A percentile compares a stretch with the other conserved stretches of the same genome.
These are phyloP conservation scores for Poronia punctata DNA, from an alignment of 495 filamentous ascomycete genomes.

Conservation along the genomic window DNA sequence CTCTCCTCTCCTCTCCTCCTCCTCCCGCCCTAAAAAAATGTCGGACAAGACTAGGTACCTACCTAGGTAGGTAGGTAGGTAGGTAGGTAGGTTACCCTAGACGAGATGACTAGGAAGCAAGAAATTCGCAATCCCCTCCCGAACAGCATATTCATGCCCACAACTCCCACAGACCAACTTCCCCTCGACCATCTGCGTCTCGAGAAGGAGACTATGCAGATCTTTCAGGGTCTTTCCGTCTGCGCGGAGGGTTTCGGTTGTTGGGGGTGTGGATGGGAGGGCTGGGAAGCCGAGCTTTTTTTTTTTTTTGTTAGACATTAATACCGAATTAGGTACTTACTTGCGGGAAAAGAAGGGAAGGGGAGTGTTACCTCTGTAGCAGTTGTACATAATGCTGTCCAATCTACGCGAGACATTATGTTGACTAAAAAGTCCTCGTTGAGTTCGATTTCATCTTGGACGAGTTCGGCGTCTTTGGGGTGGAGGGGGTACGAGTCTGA, in stretches of 20 bases:
- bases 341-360: constrained; percentile 6
- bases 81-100: no score
- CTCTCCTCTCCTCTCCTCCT: not conserved
- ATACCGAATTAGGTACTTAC: no score
- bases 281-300: constrained; percentile 73
- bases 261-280: constrained; percentile 57
- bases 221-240: constrained; percentile 65
- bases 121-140: constrained; percentile 95
- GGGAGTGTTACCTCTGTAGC: constrained; percentile 64
- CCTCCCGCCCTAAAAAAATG: no score
- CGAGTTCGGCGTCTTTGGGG: constrained; percentile 83
- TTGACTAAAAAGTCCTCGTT: constrained; percentile 73
- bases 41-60: no score
- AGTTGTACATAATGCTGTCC: constrained; percentile 66
- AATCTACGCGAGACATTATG: constrained; percentile 81
- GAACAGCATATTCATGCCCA: constrained; percentile 85
- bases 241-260: constrained; percentile 49
- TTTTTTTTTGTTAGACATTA: constrained; percentile 1
- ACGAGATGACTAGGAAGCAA: constrained; percentile 88
- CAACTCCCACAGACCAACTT: constrained; percentile 87
- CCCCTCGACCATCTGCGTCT: constrained; percentile 83
- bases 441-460: constrained; percentile 69
- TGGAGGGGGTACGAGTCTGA: constrained; percentile 79
- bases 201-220: constrained; percentile 74
- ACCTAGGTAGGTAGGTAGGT: no score